Percentiles rank a stretch among this genome's conserved stretches.
Evolutionary conservation across 805 yeast genomes (phyloP).

Genomic region (Myxozyma nipponensis): DNA sequence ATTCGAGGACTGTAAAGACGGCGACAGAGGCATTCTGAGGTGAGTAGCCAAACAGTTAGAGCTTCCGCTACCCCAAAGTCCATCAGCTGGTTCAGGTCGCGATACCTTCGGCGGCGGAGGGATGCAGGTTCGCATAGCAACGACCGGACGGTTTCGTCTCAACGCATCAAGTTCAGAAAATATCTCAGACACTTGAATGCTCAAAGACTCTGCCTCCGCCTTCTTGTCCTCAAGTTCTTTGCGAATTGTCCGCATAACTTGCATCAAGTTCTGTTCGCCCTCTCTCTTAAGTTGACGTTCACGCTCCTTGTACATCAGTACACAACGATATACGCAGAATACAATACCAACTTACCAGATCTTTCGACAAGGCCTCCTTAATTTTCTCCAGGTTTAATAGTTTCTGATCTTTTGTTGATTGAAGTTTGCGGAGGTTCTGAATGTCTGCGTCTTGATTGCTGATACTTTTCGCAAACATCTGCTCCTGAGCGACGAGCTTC

Average conservation of each 20-base stretch:
- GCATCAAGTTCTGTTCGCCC: conserved; percentile 1
- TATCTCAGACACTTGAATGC: conserved; percentile 1
- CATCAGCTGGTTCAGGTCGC: too few relatives aligned
- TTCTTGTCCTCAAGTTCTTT: conserved; percentile 1
- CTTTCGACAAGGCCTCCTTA: neutral
- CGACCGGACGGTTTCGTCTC: conserved; percentile 5
- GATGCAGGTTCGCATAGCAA: conserved; percentile 2
- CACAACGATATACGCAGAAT: neutral
- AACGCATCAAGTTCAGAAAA: neutral
- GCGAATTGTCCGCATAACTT: neutral
- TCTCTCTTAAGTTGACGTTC: conserved; percentile 2
- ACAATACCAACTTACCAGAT: conserved; percentile 4
- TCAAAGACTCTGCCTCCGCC: neutral
- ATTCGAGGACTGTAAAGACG: neutral
- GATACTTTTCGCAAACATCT: neutral
- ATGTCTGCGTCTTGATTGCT: neutral
- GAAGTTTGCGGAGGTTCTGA: neutral
- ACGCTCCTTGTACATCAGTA: neutral
- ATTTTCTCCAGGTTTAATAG: neutral
- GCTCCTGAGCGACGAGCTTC: neutral
- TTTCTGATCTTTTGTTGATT: neutral
- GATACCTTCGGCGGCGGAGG: neutral
- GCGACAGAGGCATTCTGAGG: too few relatives aligned
- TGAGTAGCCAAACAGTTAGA: neutral
- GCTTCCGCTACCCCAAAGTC: too few relatives aligned